A percentile compares a stretch with the other conserved stretches of the same genome.
Conservation (phyloP, 306 rosid genomes). For the Datisca glomerata region DNA sequence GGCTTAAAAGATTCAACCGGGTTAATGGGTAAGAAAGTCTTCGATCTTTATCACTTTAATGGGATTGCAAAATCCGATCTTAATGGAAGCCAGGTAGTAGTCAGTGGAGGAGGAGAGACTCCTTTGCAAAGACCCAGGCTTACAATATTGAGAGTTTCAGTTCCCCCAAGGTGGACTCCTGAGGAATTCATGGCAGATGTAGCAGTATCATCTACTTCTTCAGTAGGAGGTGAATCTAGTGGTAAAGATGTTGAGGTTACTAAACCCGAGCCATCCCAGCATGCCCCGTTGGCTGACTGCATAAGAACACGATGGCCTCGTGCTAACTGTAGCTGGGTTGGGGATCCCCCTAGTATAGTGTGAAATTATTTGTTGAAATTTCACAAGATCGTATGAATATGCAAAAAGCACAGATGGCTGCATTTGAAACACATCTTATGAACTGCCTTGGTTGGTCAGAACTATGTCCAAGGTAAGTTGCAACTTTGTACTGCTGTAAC, state of each 20-base stretch:
- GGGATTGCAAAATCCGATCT: slow-evolving; percentile 95
- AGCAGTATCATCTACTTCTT: slow-evolving; percentile 40
- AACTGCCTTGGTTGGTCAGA: too few species aligned
- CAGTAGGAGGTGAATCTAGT: slow-evolving; percentile 39
- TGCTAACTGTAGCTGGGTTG: slow-evolving; percentile 77
- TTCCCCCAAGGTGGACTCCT: slow-evolving; percentile 97
- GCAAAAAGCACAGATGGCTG: too few species aligned
- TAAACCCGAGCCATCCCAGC: slow-evolving; percentile 74
- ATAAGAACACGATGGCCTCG: slow-evolving; percentile 90
- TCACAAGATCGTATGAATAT: too few species aligned
- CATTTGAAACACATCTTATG: too few species aligned
- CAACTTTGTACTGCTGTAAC: too few species aligned
- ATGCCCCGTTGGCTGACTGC: slow-evolving; percentile 97
- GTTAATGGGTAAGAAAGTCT: slow-evolving; percentile 90
- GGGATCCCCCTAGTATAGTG: slow-evolving; percentile 93
- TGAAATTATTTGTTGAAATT: too few species aligned
- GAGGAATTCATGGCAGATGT: slow-evolving; percentile 92
- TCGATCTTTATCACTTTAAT: slow-evolving; percentile 83
- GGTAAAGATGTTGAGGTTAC: slow-evolving; percentile 45
- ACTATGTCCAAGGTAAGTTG: too few species aligned
- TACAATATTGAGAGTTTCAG: slow-evolving; percentile 77
- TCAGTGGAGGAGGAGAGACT: slow-evolving; percentile 54
- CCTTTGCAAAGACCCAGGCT: slow-evolving; percentile 85
- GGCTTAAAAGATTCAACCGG: slow-evolving; percentile 95
- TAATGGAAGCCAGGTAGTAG: slow-evolving; percentile 61